These are phyloP conservation scores for Podospora conica DNA, from an alignment of 495 filamentous ascomycete genomes.

Conservation along the genomic window DNA sequence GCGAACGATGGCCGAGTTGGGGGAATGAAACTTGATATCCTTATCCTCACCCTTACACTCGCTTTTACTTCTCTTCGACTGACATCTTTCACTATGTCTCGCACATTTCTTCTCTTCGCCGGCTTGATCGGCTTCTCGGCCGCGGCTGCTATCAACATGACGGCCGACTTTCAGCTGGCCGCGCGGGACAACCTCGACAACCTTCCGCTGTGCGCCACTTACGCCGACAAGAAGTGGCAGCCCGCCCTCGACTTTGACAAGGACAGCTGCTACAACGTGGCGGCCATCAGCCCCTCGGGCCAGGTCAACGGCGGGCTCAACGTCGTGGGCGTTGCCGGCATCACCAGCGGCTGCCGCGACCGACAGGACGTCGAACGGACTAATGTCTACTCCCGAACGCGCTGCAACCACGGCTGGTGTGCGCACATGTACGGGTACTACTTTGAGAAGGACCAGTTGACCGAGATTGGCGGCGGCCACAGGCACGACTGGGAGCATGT, in stretches of 20 bases:
- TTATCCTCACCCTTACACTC: too few species aligned
- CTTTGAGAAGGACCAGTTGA: slow-evolving; percentile 31
- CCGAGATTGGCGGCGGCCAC: slow-evolving; percentile 22
- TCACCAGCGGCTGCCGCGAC: slow-evolving; percentile 22
- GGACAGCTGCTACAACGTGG: slow-evolving; percentile 32
- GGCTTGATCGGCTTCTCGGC: too few species aligned
- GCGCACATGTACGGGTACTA: slow-evolving; percentile 31
- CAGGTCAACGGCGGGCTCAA: slow-evolving; percentile 26
- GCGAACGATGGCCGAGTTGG: too few species aligned
- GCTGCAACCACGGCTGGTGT: slow-evolving; percentile 27
- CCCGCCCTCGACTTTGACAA: slow-evolving; percentile 33
- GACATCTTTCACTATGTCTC: too few species aligned
- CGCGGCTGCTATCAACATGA: too few species aligned
- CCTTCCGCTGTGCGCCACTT: background rate
- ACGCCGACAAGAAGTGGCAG: slow-evolving; percentile 22
- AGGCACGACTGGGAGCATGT: slow-evolving; percentile 35
- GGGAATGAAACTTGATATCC: too few species aligned
- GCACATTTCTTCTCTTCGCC: too few species aligned
- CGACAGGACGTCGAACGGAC: slow-evolving; percentile 24
- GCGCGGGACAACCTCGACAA: too few species aligned
- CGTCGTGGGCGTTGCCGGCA: slow-evolving; percentile 22
- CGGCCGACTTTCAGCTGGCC: too few species aligned
- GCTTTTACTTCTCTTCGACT: too few species aligned
- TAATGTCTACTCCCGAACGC: slow-evolving; percentile 31
- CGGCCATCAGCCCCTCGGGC: slow-evolving; percentile 30